Evolutionary conservation across 2,329 filamentous ascomycete species (phyloP).

Genomic region (Fonsecaea nubica): DNA sequence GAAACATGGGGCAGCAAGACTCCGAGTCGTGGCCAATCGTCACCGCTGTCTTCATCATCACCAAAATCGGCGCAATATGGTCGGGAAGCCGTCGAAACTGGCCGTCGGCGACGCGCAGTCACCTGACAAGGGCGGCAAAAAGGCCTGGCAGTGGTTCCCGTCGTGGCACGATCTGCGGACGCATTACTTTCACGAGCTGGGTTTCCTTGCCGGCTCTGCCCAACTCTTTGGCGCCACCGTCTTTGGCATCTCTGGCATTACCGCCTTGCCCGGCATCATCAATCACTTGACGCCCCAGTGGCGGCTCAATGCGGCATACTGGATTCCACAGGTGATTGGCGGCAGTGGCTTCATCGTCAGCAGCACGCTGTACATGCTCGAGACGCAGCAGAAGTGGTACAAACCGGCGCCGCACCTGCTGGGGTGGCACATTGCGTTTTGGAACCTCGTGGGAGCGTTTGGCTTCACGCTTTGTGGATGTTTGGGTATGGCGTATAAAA

Average conservation of each 20-base stretch:
- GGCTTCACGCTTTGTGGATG: constrained; percentile 69
- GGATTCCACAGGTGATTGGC: constrained; percentile 68
- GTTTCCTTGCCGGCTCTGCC: constrained; percentile 65
- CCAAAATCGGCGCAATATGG: constrained; percentile 43
- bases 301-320: constrained; percentile 63
- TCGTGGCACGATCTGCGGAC: constrained; percentile 61
- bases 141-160: constrained; percentile 66
- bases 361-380: constrained; percentile 67
- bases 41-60: constrained; percentile 34
- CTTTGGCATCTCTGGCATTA: constrained; percentile 70
- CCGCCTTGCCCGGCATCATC: constrained; percentile 63
- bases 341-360: constrained; percentile 68
- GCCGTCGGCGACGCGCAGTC: constrained; percentile 2
- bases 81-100: constrained; percentile 43
- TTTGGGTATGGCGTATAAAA: constrained; percentile 55
- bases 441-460: constrained; percentile 69
- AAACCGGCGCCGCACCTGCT: constrained; percentile 62
- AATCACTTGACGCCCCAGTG: constrained; percentile 53
- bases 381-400: constrained; percentile 70
- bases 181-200: constrained; percentile 67
- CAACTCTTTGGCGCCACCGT: constrained; percentile 67
- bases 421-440: constrained; percentile 71
- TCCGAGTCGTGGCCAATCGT: constrained; percentile 23
- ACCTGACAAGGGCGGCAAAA: constrained; percentile 8
- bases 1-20: constrained; percentile 9